phyloP scores from a whole-genome alignment of 768 basidiomycete genomes.

The Rhodotorula graminis region DNA sequence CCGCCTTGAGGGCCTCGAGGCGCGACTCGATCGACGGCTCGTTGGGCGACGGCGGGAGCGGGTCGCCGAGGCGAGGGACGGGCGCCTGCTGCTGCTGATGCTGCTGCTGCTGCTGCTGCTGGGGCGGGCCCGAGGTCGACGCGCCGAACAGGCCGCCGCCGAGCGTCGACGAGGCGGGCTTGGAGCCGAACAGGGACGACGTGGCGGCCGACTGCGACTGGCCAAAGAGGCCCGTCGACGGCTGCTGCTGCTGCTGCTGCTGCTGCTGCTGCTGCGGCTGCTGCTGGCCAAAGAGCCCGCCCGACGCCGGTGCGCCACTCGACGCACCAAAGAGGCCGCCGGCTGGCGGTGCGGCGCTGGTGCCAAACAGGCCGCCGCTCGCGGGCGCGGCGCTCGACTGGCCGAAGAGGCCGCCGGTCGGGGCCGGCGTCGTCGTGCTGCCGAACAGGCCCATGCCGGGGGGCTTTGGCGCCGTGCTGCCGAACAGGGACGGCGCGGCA shows the following conservation, averaged over 20 bases:
- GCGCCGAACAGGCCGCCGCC: constrained; percentile 46
- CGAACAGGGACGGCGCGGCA: background rate
- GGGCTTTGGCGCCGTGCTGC: background rate
- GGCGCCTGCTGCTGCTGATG: constrained; percentile 39
- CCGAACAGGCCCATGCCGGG: background rate
- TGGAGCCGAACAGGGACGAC: constrained; percentile 29
- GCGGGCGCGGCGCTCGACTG: constrained; percentile 9
- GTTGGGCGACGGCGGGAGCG: constrained; percentile 50
- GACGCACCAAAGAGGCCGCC: constrained; percentile 24
- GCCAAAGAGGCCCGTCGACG: constrained; percentile 42
- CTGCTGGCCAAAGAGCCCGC: constrained; percentile 3
- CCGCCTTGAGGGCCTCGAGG: constrained; percentile 63
- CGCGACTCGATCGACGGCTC: constrained; percentile 58
- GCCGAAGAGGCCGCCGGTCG: constrained; percentile 31
- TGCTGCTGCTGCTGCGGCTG: constrained; percentile 28
- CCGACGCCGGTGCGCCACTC: constrained; percentile 24
- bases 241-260: constrained; percentile 43
- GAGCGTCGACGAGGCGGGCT: constrained; percentile 29
- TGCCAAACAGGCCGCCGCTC: background rate
- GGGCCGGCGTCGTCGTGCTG: constrained; percentile 10
- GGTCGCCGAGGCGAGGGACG: constrained; percentile 50
- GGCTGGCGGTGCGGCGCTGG: background rate
- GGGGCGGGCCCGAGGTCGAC: constrained; percentile 14
- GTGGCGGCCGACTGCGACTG: constrained; percentile 35
- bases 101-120: constrained; percentile 45